phyloP scores from a whole-genome alignment of 2,329 filamentous ascomycete species.

The Pseudonectria foliicola region DNA sequence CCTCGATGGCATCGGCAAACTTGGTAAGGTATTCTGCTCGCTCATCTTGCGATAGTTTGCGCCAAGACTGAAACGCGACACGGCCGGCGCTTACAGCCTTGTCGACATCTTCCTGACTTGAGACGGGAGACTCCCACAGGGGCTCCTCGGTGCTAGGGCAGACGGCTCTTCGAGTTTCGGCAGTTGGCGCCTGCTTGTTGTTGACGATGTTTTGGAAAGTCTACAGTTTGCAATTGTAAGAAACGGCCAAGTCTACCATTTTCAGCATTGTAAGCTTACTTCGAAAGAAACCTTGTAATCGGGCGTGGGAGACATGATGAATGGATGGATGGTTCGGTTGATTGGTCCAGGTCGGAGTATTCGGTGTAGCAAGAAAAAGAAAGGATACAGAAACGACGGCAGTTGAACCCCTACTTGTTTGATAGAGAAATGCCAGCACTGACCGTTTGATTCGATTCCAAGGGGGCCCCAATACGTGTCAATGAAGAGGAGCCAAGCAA shows the following conservation, averaged over 20 bases:
- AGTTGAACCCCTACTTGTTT: too few relatives aligned
- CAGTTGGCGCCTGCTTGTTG: slow-evolving; percentile 13
- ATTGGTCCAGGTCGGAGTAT: too few relatives aligned
- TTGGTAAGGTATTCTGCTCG: slow-evolving; percentile 15
- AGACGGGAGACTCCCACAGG: slow-evolving; percentile 24
- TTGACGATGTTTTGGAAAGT: slow-evolving; percentile 35
- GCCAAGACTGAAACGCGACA: slow-evolving; percentile 24
- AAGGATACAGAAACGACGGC: not conserved
- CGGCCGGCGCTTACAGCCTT: slow-evolving; percentile 21
- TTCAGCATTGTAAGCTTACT: not conserved
- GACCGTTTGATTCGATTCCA: too few relatives aligned
- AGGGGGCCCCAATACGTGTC: too few relatives aligned
- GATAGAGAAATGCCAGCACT: too few relatives aligned
- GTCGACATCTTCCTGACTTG: slow-evolving; percentile 23
- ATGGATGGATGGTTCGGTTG: too few relatives aligned
- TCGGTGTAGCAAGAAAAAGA: not conserved
- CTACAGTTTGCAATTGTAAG: too few relatives aligned
- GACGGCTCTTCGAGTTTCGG: slow-evolving; percentile 13
- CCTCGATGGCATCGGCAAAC: slow-evolving; percentile 23
- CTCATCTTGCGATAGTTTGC: slow-evolving; percentile 18
- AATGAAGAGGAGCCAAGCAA: too few relatives aligned
- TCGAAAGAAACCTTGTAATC: slow-evolving; percentile 3
- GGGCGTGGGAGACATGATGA: not conserved
- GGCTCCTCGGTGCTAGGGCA: slow-evolving; percentile 26
- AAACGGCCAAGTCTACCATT: too few relatives aligned